Evolutionary conservation across 345 rosid genomes (phyloP).

Genomic region (Euphorbia peplus): DNA sequence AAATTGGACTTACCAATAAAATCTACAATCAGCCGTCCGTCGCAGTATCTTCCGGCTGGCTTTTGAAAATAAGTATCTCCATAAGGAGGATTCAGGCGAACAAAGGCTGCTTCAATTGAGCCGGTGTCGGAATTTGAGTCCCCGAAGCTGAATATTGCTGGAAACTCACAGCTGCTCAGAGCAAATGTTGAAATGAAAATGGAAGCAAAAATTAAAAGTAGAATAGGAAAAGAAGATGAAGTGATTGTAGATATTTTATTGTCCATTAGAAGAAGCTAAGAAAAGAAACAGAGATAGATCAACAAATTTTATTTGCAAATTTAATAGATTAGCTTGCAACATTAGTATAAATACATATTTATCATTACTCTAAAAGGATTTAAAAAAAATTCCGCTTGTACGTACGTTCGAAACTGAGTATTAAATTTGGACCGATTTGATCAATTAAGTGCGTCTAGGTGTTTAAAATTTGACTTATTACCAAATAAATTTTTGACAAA

Average conservation of each 20-base stretch:
- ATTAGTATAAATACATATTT: too few species aligned
- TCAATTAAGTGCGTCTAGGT: too few species aligned
- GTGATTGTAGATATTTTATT: background rate
- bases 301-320: too few species aligned
- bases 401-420: too few species aligned
- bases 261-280: background rate
- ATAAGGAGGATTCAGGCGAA: constrained; percentile 28
- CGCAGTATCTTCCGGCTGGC: constrained; percentile 43
- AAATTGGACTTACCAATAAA: constrained; percentile 35
- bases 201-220: background rate
- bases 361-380: too few species aligned
- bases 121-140: constrained; percentile 61
- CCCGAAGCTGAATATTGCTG: constrained; percentile 57
- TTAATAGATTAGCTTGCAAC: too few species aligned
- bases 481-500: too few species aligned
- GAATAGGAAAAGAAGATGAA: background rate
- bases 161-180: constrained; percentile 26
- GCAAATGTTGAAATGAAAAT: constrained; percentile 6
- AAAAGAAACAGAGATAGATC: too few species aligned
- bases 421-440: too few species aligned
- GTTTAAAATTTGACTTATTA: too few species aligned
- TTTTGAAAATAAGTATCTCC: constrained; percentile 36
- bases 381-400: too few species aligned
- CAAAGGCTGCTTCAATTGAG: constrained; percentile 40
- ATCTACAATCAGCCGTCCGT: constrained; percentile 57